Base-by-base conservation (phyloP, 768 basidiomycete genomes). In the Leccinum uliginosum region DNA sequence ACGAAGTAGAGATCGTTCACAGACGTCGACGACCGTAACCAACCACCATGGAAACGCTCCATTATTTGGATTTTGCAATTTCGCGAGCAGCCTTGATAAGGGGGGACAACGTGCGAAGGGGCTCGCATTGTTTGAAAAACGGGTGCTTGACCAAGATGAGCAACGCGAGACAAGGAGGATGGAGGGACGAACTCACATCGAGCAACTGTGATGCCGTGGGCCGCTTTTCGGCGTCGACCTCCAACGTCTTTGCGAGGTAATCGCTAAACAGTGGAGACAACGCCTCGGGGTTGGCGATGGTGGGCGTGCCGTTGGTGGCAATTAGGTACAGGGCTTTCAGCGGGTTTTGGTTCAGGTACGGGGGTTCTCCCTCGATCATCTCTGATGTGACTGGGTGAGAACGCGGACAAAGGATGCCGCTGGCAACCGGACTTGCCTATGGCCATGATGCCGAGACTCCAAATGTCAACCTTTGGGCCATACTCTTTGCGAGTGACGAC, bases 331-430 rank as follows among this genome's bases (percentile, higher is more conserved):
- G 76, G 3, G 97, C 97, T 71, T 97, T 98, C 52, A 97, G 78
- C 0, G 95, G 94, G 74, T 96, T 96, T 77, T 97, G 94, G 69
- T 95, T 95, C 34, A 96, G 81, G 66, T 97, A 97, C 23, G 94
- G 94, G 0, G 94, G 94, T 71, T 97, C 95, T 54, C 94, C 95
- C 74, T 98, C 94, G 65, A 98, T 95, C 94, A 98, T 97, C 76
- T 97, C 93, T 93, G 57, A 40, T 19, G 17, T 49, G 14, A 55
- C 5, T 26, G 29, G 54, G 44, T 61, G 43, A 65, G 61, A 49
- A 34, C 44, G n/a, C n/a, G 46, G 30, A 4, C 23, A 50, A 32
- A 32, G 35, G 46, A 53, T 19, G 47, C 55, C 43, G 38, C 26
- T 23, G 32, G 29, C 27, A 17, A 30, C 15, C 43, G 27, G 35